These are phyloP conservation scores for Sutorius eximius DNA, from an alignment of 1,284 basidiomycete species.

Conservation along the genomic window DNA sequence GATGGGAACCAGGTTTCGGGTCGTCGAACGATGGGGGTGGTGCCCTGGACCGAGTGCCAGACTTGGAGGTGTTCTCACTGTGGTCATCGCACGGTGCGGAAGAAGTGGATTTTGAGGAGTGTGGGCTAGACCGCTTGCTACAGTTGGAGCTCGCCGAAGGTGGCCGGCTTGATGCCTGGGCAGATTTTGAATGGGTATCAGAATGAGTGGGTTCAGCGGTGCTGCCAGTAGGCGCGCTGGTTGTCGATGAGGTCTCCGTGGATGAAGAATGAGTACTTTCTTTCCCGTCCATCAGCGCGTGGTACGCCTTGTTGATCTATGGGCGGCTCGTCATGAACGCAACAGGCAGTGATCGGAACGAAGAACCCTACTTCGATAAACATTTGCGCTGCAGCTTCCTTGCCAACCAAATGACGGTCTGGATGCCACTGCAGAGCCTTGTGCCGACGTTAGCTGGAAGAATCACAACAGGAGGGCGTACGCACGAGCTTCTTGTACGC, in stretches of 20 bases:
- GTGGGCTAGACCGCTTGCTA: slow-evolving; percentile 24
- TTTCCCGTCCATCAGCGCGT: slow-evolving; percentile 72
- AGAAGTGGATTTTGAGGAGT: slow-evolving; percentile 9
- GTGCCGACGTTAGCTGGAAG: slow-evolving; percentile 8
- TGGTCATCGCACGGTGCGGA: slow-evolving; percentile 15
- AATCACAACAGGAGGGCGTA: neutral
- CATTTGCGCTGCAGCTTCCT: slow-evolving; percentile 36
- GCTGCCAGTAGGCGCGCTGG: slow-evolving; percentile 19
- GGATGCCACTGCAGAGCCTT: slow-evolving; percentile 39
- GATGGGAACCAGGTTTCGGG: slow-evolving; percentile 15
- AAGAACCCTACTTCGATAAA: slow-evolving; percentile 31
- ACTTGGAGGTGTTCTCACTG: slow-evolving; percentile 11
- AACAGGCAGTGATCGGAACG: slow-evolving; percentile 22
- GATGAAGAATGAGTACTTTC: slow-evolving; percentile 47
- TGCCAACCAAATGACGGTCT: slow-evolving; percentile 54
- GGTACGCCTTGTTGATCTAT: slow-evolving; percentile 44
- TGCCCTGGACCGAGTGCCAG: slow-evolving; percentile 8
- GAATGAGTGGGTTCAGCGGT: slow-evolving; percentile 24
- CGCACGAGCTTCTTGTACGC: slow-evolving; percentile 38
- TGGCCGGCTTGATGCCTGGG: slow-evolving; percentile 31
- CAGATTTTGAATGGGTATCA: slow-evolving; percentile 22
- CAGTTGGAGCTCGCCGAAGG: slow-evolving; percentile 33
- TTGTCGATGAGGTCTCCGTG: slow-evolving; percentile 28
- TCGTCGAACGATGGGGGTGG: slow-evolving; percentile 13
- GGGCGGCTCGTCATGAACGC: neutral